Percentiles rank a stretch among this genome's conserved stretches.
Conservation (phyloP, 2,329 filamentous ascomycete genomes). For the Dothideomycetes sp. region DNA sequence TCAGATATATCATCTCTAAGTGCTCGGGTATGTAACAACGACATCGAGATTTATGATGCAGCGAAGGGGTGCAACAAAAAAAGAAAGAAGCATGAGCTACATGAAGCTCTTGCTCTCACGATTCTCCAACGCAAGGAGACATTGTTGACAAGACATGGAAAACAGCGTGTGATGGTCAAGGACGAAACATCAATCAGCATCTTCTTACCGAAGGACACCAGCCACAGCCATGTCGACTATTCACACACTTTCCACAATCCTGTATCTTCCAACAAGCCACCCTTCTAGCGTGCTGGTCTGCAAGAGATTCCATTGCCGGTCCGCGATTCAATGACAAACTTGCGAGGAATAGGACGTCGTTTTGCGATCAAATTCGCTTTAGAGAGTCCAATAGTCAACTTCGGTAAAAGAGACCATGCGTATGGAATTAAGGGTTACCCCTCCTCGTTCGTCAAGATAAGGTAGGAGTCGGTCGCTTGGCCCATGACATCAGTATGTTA, state of each 20-base stretch:
- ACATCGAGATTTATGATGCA: neutral
- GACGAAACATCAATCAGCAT: neutral
- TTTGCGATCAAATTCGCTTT: too few species aligned
- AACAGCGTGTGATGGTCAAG: neutral
- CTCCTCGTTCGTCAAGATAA: too few species aligned
- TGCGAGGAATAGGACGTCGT: too few species aligned
- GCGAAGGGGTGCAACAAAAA: neutral
- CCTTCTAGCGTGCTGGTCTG: neutral
- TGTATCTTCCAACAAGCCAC: conserved; percentile 24
- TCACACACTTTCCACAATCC: conserved; percentile 24
- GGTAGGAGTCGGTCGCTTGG: too few species aligned
- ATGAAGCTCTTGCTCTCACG: neutral
- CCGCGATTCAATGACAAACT: too few species aligned
- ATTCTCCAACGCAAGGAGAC: neutral
- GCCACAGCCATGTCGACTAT: conserved; percentile 28
- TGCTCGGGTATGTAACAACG: neutral
- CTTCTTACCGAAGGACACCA: conserved; percentile 36
- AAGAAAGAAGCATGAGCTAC: neutral
- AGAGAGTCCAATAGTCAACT: too few species aligned
- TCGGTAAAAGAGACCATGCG: too few species aligned
- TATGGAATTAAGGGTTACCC: too few species aligned
- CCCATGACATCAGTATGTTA: too few species aligned
- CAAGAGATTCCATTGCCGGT: neutral
- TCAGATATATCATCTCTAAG: too few species aligned
- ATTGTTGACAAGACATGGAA: neutral